A percentile compares a stretch with the other conserved stretches of the same genome.
Evolutionary conservation across 805 yeast genomes (phyloP).

Genomic region (Yamadazyma paraphyllophila): DNA sequence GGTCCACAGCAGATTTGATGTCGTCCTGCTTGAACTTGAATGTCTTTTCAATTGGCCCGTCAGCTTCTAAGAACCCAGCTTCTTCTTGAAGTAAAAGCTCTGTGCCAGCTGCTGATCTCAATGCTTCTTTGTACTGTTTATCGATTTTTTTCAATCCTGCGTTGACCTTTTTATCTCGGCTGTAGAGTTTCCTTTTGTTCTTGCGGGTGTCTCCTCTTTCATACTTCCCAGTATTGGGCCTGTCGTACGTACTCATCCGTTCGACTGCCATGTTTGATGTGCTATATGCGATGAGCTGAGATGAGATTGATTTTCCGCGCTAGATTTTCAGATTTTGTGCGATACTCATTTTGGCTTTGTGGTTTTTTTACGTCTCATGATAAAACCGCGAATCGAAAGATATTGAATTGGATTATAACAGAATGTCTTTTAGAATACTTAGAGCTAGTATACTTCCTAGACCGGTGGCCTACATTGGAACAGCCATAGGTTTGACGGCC

Average conservation of each 20-base stretch:
- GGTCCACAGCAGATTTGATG: constrained; percentile 72
- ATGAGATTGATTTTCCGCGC: neutral
- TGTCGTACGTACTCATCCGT: constrained; percentile 20
- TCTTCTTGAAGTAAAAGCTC: constrained; percentile 84
- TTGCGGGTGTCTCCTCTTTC: constrained; percentile 23
- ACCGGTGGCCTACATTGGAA: neutral
- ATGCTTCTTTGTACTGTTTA: constrained; percentile 70
- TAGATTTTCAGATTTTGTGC: neutral
- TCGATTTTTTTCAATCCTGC: constrained; percentile 69
- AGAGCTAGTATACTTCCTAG: constrained; percentile 4
- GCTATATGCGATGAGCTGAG: constrained; percentile 2
- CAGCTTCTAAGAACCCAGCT: constrained; percentile 86
- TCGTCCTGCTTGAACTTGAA: constrained; percentile 81
- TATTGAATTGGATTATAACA: neutral
- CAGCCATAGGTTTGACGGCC: neutral
- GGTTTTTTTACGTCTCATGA: neutral
- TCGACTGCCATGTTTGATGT: constrained; percentile 21
- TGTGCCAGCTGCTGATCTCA: constrained; percentile 80
- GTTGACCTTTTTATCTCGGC: constrained; percentile 55
- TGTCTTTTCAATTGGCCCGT: constrained; percentile 88
- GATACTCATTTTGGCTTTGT: neutral
- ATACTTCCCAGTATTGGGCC: constrained; percentile 25
- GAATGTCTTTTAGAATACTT: neutral
- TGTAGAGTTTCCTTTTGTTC: constrained; percentile 22
- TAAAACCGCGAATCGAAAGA: neutral